Evolutionary conservation across 2,329 filamentous ascomycete species (phyloP).

Genomic region (Raffaelea albimanens): DNA sequence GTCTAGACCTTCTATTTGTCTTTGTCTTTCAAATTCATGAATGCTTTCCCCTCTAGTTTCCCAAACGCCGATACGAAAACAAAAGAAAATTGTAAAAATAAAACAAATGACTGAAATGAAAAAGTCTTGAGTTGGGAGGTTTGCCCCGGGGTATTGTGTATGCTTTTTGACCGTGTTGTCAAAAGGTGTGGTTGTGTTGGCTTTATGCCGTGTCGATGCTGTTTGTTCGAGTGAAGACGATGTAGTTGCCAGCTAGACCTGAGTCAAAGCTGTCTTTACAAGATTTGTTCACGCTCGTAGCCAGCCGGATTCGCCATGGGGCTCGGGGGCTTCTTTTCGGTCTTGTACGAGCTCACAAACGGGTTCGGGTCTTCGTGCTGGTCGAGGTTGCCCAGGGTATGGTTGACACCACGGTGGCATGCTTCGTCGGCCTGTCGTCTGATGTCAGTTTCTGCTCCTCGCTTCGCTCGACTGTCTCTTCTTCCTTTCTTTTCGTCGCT

Average conservation of each 20-base stretch:
- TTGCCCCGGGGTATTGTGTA: no score
- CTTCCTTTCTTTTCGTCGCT: background rate
- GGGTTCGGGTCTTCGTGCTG: constrained; percentile 86
- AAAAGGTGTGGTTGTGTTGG: no score
- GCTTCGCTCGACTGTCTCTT: background rate
- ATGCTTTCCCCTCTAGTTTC: no score
- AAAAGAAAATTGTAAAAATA: no score
- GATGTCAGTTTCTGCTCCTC: background rate
- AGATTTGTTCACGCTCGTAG: constrained; percentile 76
- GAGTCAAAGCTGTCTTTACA: constrained; percentile 23
- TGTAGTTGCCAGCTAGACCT: no score
- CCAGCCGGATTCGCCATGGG: constrained; percentile 57
- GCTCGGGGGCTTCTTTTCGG: constrained; percentile 56
- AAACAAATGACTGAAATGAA: no score
- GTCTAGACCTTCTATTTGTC: no score
- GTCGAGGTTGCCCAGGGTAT: constrained; percentile 82
- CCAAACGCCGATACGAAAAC: no score
- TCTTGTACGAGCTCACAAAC: constrained; percentile 75
- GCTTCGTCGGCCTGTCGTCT: constrained; percentile 48
- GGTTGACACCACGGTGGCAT: constrained; percentile 89
- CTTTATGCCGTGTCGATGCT: background rate
- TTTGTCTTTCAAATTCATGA: no score
- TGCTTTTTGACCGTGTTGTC: no score
- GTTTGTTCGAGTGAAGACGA: no score
- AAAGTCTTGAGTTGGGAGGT: no score